A percentile compares a stretch with the other conserved stretches of the same genome.
These are phyloP conservation scores for Diphasiastrum complanatum DNA, from an alignment of 83 land plant species.

Conservation along the genomic window DNA sequence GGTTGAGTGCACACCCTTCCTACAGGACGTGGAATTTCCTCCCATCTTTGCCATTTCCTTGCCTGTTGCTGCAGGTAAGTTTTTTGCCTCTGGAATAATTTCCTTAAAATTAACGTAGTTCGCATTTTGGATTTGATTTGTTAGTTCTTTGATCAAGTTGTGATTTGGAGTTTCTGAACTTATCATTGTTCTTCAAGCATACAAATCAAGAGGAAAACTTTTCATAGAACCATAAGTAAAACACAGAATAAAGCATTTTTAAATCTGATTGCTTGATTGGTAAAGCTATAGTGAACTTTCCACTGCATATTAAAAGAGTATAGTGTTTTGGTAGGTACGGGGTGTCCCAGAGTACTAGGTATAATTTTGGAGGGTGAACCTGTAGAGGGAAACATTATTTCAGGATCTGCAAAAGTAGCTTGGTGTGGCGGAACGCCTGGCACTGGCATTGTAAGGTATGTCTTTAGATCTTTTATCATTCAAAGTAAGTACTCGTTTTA, in stretches of 20 bases:
- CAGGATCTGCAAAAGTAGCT: slow-evolving; percentile 72
- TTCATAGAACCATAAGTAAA: no score
- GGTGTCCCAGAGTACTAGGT: slow-evolving; percentile 70
- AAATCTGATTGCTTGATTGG: neutral
- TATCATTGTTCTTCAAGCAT: no score
- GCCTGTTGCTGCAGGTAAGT: slow-evolving; percentile 71
- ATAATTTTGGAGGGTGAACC: slow-evolving; percentile 70
- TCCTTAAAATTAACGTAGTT: neutral
- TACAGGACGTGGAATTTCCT: slow-evolving; percentile 58
- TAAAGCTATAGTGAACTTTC: slow-evolving; percentile 8
- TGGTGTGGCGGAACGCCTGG: slow-evolving; percentile 99
- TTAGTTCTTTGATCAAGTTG: no score
- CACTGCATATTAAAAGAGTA: neutral
- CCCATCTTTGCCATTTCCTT: slow-evolving; percentile 81
- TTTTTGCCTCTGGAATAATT: neutral
- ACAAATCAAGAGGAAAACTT: no score
- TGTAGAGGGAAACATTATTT: slow-evolving; percentile 64
- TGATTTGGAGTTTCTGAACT: no score
- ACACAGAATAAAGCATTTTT: no score
- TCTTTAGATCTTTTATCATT: neutral
- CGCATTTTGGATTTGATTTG: no score
- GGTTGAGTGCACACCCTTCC: slow-evolving; percentile 78
- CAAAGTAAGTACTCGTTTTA: neutral
- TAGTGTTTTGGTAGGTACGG: slow-evolving; percentile 48
- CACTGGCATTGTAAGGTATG: slow-evolving; percentile 80